phyloP scores from a whole-genome alignment of 345 rosid species.

The Arabidopsis arenosa region DNA sequence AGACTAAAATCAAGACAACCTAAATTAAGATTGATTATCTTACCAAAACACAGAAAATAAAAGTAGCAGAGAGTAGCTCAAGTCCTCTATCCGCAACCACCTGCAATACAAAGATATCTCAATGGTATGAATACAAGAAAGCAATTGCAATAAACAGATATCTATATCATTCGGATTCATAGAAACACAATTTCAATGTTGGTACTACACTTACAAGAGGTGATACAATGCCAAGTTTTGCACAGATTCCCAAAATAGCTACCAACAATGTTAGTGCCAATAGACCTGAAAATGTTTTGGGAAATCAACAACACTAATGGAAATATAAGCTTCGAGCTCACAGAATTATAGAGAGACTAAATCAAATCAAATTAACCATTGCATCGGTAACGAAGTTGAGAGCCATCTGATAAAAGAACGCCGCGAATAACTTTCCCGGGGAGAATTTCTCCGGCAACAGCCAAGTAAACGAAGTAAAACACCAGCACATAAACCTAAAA shows the following conservation, averaged over 20 bases:
- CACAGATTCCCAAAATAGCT: constrained; percentile 62
- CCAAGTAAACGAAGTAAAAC: constrained; percentile 70
- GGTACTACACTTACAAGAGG: constrained; percentile 54
- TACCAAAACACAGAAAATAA: constrained; percentile 72
- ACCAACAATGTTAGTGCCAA: constrained; percentile 58
- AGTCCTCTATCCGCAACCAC: constrained; percentile 82
- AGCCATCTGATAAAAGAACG: constrained; percentile 64
- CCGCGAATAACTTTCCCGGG: constrained; percentile 80
- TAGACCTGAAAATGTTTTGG: constrained; percentile 52
- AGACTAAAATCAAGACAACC: neutral
- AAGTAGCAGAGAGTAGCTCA: constrained; percentile 80
- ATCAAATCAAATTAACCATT: constrained; percentile 52
- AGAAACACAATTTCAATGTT: neutral
- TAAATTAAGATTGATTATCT: constrained; percentile 40
- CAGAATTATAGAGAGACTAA: neutral
- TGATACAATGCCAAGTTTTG: constrained; percentile 61
- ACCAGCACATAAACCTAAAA: constrained; percentile 56
- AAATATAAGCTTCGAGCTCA: constrained; percentile 2
- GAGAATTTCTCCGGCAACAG: constrained; percentile 60
- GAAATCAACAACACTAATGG: neutral
- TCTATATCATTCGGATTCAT: neutral
- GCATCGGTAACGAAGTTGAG: constrained; percentile 76
- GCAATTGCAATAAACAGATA: neutral
- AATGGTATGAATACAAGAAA: constrained; percentile 18
- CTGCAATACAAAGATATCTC: constrained; percentile 50